Percentiles rank a stretch among this genome's conserved stretches.
These are phyloP conservation scores for Neurospora cerealis DNA, from an alignment of 495 filamentous ascomycete species.

Conservation along the genomic window DNA sequence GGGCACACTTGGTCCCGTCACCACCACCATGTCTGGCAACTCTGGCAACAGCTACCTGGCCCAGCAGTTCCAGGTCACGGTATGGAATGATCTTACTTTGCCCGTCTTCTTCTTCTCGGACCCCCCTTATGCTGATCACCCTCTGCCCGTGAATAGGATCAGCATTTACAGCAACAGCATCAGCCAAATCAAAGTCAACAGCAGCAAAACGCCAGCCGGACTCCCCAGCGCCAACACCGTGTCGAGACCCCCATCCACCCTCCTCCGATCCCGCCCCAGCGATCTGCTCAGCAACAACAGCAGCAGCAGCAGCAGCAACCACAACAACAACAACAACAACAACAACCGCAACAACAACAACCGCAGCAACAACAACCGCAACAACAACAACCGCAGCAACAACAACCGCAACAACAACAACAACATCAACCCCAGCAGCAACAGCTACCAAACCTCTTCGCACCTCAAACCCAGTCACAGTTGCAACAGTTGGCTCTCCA, in stretches of 20 bases:
- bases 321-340: neutral
- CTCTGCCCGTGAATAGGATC: neutral
- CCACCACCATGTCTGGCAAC: neutral
- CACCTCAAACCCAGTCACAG: neutral
- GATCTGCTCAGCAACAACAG: constrained; percentile 6
- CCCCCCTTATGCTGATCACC: neutral
- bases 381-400: neutral
- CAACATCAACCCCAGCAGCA: constrained; percentile 10
- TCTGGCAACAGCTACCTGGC: neutral
- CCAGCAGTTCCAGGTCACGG: constrained; percentile 6
- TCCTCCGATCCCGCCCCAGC: constrained; percentile 6
- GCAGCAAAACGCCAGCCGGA: neutral
- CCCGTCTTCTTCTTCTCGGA: neutral
- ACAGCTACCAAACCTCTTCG: neutral
- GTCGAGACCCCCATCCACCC: constrained; percentile 14
- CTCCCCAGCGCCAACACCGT: neutral
- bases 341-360: neutral
- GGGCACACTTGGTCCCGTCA: neutral
- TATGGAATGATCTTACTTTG: neutral
- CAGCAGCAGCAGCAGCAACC: neutral
- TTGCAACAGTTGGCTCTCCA: neutral
- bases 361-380: constrained; percentile 3
- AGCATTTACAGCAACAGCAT: neutral
- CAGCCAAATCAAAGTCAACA: neutral
- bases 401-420: neutral